Percentiles rank a stretch among this genome's conserved stretches.
Conservation (phyloP, 257 asterid genomes). For the Solanum virginianum region DNA sequence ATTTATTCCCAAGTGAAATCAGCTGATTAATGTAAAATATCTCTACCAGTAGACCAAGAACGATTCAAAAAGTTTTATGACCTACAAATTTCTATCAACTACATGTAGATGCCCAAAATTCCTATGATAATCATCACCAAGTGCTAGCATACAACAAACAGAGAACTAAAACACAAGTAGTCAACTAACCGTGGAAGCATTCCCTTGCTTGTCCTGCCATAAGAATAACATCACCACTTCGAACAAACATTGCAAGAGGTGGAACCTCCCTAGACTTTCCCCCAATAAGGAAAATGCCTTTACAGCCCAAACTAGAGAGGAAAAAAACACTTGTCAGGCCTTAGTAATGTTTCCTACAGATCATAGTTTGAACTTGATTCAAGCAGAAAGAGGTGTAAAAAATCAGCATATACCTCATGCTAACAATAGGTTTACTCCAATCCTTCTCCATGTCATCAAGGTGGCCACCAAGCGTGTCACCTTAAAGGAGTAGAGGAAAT, state of each 20-base stretch:
- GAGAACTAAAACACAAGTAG: background rate
- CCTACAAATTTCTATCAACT: background rate
- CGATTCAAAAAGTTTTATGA: background rate
- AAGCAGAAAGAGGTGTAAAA: background rate
- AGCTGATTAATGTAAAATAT: background rate
- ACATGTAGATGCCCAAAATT: background rate
- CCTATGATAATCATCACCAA: background rate
- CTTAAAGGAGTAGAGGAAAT: constrained; percentile 22
- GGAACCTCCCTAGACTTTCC: constrained; percentile 73
- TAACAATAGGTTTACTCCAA: constrained; percentile 96
- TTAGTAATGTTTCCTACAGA: background rate
- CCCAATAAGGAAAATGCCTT: constrained; percentile 91
- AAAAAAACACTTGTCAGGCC: background rate
- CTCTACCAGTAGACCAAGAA: background rate
- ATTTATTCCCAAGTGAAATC: background rate
- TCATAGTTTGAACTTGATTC: background rate
- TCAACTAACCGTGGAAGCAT: constrained; percentile 75
- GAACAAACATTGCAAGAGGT: constrained; percentile 79
- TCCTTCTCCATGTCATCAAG: constrained; percentile 98
- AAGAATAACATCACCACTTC: constrained; percentile 84
- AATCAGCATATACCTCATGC: constrained; percentile 59
- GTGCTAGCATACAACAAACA: background rate
- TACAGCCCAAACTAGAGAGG: constrained; percentile 73
- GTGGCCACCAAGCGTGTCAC: constrained; percentile 95
- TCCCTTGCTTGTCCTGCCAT: constrained; percentile 96